These are phyloP conservation scores for Raphanus raphanistrum DNA, from an alignment of 345 rosid species.

Conservation along the genomic window DNA sequence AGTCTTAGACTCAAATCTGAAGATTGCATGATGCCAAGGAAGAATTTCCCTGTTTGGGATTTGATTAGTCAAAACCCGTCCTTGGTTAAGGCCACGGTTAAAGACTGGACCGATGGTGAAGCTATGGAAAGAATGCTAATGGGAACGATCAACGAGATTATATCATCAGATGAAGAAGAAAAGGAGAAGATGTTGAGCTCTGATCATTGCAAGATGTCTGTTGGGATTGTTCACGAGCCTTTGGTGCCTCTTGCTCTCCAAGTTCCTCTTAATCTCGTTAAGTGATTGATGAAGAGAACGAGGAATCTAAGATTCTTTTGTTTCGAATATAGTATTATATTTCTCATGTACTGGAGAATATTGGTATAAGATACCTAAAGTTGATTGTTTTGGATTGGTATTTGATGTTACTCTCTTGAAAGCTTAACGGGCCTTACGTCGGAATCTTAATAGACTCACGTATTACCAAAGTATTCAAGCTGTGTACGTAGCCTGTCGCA, in stretches of 20 bases:
- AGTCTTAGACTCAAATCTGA: slow-evolving; percentile 54
- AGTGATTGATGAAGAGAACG: slow-evolving; percentile 5
- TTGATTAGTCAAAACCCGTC: slow-evolving; percentile 56
- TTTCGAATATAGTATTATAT: not conserved
- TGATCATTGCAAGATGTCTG: slow-evolving; percentile 32
- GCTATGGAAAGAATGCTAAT: slow-evolving; percentile 39
- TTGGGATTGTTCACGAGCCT: slow-evolving; percentile 36
- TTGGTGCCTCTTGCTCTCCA: slow-evolving; percentile 31
- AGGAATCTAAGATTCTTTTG: not conserved
- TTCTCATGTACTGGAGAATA: not conserved
- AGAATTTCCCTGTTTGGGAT: slow-evolving; percentile 76
- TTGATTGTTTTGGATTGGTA: not conserved
- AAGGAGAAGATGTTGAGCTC: slow-evolving; percentile 15
- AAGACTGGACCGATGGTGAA: slow-evolving; percentile 75
- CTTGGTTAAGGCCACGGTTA: slow-evolving; percentile 61
- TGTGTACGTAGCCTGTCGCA: no score
- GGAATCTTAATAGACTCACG: not conserved
- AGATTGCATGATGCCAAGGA: slow-evolving; percentile 83
- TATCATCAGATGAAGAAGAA: not conserved
- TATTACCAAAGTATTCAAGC: no score
- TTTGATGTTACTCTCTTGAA: not conserved
- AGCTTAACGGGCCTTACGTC: not conserved
- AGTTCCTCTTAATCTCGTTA: slow-evolving; percentile 23
- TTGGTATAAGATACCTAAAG: not conserved
- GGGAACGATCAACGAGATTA: slow-evolving; percentile 21